These are phyloP conservation scores for Reticulascus tulasneorum DNA, from an alignment of 2,329 filamentous ascomycete species.

Conservation along the genomic window DNA sequence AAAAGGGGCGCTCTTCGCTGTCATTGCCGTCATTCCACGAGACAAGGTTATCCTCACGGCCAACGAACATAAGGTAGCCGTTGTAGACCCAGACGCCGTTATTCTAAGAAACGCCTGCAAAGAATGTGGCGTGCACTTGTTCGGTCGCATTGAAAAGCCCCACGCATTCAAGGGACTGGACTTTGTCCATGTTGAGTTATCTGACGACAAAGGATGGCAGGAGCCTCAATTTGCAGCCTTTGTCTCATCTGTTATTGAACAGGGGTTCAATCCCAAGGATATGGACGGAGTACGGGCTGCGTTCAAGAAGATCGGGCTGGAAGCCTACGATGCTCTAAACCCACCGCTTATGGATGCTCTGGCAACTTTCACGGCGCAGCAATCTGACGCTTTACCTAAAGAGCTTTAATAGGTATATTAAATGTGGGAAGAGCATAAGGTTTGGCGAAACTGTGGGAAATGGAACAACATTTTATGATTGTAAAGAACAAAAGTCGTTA, in stretches of 20 bases:
- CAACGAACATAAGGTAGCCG: slow-evolving; percentile 51
- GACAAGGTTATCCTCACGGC: slow-evolving; percentile 53
- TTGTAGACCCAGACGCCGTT: slow-evolving; percentile 52
- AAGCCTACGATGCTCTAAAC: slow-evolving; percentile 60
- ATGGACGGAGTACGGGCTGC: slow-evolving; percentile 52
- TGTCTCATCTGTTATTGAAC: slow-evolving; percentile 65
- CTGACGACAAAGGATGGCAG: slow-evolving; percentile 60
- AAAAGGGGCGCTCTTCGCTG: slow-evolving; percentile 56
- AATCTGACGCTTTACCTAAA: slow-evolving; percentile 24
- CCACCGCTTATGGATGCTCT: slow-evolving; percentile 61
- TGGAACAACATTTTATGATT: too few relatives aligned
- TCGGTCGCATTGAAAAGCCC: slow-evolving; percentile 59
- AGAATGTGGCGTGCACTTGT: slow-evolving; percentile 59
- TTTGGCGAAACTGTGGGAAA: too few relatives aligned
- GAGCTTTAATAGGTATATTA: too few relatives aligned
- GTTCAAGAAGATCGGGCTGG: slow-evolving; percentile 51
- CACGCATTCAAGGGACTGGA: slow-evolving; percentile 67
- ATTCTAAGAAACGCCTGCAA: slow-evolving; percentile 60
- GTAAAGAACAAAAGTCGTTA: too few relatives aligned
- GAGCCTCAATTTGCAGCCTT: slow-evolving; percentile 69
- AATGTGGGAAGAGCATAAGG: too few relatives aligned
- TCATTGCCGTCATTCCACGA: slow-evolving; percentile 58
- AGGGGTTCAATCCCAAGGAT: slow-evolving; percentile 53
- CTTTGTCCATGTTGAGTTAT: slow-evolving; percentile 64
- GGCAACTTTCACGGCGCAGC: slow-evolving; percentile 52